Evolutionary conservation across 768 basidiomycete genomes (phyloP), one percentile per base, ranked within the genome.

Genomic region (Boletellus ananas): DNA sequence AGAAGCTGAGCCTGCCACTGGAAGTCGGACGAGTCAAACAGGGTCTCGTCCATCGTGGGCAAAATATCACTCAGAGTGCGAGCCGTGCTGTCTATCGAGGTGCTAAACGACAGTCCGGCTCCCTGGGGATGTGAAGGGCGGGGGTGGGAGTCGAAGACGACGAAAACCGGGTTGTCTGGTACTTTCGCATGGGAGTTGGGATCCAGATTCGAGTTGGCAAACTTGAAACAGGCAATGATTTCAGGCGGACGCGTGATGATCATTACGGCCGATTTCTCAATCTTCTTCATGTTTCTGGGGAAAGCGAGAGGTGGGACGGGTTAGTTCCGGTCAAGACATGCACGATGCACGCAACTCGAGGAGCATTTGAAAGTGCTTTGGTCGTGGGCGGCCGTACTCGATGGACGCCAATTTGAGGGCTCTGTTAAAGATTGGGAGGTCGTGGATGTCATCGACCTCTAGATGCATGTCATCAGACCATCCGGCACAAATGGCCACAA

Each of bases 211-310:
- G 43, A 10, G 31, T 38, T 57, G 31, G 54, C 45, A 34, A 73
- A 56, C 51, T 68, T 72, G 52, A 83, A 59, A 58, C 81, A 79
- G 16, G 77, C 72, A 12, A 87, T 63, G 45, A 87, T 85, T 59
- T 87, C 86, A 0, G 86, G 85, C 33, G 85, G 83, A 18, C 84
- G 81, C 0, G 85, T 87, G 52, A 87, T 79, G 44, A 85, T 72
- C 33, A 46, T 76, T 76, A 39, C 73, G 50, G 44, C 71, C 60
- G 51, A 64, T 27, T 18, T 58, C 39, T 47, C 58, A 2, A 48
- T 50, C 11, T 31, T 47, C 18, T 48, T 61, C 63, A 62, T 58
- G 18, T 51, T 55, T 46, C 65, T 75, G 58, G 8, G 16, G 5
- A 45, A 6, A 18, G 11, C 27, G 9, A 20, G 6, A 21, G 2